Evolutionary conservation across 257 asterid genomes (phyloP), one percentile per base, ranked within the genome.

Genomic region (Plantago elongata): DNA sequence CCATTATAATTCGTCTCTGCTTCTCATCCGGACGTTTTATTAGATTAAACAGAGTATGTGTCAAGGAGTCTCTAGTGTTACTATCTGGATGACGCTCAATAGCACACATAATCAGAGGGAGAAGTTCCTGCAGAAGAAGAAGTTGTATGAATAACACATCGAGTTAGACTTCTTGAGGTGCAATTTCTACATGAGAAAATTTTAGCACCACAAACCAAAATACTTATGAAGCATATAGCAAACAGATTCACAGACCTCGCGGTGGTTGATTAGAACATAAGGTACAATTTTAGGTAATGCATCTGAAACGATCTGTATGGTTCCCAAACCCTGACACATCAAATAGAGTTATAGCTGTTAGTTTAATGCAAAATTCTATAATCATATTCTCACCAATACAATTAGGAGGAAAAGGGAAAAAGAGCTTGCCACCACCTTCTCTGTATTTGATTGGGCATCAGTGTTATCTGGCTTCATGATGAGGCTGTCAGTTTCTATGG

Each of bases 1-100:
- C 96, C 99, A 93, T 93, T 77, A 89, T 89, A 74, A 93, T 79
- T 44, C 83, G 83, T 69, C 99, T 82, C 82, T 93, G 99, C 78
- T 83, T 85, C 78, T 89, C 99, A 85, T 93, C 99, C 9, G 99
- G 97, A 49, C 97, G 99, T 78, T 93, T 93, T 79, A 93, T 93
- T 74, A 93, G 79, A 83, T 93, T 93, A 79, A 93, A 93, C 63
- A 93, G 81, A 54, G 99, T 93, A 78, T 93, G 99, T 72, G 99
- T 93, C 88, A 93, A 75, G 73, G 97, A 93, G 75, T 93, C 99
- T 38, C 99, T 88, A 11, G 86, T 89, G 50, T 73, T 73, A 68
- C 91, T 75, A 65, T 84, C 88, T 63, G 99, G 99, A 63, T 93
- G 99, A 56, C 95, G 99, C 84, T 93, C 99, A 56, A 93, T 93